A percentile compares a stretch with the other conserved stretches of the same genome.
Conservation (phyloP, 495 filamentous ascomycete genomes). For the Melanomma pulvis-pyrius region DNA sequence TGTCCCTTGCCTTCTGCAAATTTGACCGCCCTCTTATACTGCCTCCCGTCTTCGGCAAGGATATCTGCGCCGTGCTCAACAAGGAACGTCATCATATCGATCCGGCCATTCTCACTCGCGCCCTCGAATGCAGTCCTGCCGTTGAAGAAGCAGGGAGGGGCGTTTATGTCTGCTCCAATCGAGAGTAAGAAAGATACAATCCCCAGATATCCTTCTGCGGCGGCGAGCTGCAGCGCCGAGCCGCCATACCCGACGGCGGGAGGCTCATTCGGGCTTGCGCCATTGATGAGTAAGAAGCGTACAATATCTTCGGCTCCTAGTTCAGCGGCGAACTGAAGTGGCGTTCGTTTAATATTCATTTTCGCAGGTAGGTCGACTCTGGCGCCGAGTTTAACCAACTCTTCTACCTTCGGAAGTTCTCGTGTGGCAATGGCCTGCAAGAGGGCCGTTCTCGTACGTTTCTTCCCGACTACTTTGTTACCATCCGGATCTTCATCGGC, state of each 20-base stretch:
- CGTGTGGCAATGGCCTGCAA: neutral
- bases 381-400: conserved; percentile 3
- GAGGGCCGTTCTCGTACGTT: neutral
- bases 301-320: conserved; percentile 1
- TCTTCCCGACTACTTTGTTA: neutral
- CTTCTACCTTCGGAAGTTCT: neutral
- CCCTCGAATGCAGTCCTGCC: conserved; percentile 15
- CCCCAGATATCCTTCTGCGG: conserved; percentile 5
- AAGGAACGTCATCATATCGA: conserved; percentile 7
- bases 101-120: conserved; percentile 1
- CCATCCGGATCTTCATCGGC: no score
- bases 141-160: neutral
- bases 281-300: neutral
- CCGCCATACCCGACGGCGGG: neutral
- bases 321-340: conserved; percentile 14
- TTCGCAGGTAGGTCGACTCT: neutral
- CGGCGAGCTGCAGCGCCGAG: conserved; percentile 10
- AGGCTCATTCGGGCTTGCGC: neutral
- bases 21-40: conserved; percentile 9
- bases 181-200: conserved; percentile 5
- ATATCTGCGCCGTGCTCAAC: neutral
- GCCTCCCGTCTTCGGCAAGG: neutral
- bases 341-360: neutral
- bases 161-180: conserved; percentile 8
- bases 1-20: neutral